Conservation (phyloP, 371 early-diverging fungal genomes). For the Mucor indicus region DNA sequence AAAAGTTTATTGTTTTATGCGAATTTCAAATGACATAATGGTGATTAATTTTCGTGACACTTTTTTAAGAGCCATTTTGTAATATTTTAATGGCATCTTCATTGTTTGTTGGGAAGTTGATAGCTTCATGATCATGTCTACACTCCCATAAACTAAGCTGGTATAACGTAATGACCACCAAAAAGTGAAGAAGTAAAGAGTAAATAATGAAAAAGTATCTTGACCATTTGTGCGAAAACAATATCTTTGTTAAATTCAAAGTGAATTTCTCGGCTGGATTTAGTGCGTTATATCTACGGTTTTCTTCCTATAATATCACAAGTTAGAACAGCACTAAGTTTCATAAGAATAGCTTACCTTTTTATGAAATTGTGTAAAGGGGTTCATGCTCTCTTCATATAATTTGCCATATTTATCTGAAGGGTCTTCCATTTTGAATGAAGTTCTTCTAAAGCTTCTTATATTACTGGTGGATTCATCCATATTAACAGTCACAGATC, state of each 20-base stretch:
- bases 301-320: slow-evolving; percentile 53
- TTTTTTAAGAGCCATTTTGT: neutral
- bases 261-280: slow-evolving; percentile 77
- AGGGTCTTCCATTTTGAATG: slow-evolving; percentile 38
- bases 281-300: slow-evolving; percentile 68
- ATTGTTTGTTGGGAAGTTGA: slow-evolving; percentile 33
- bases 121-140: slow-evolving; percentile 59
- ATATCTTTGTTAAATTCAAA: slow-evolving; percentile 58
- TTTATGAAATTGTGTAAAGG: slow-evolving; percentile 81
- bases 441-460: slow-evolving; percentile 14
- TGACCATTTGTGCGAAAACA: slow-evolving; percentile 75
- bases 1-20: neutral
- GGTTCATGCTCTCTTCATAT: slow-evolving; percentile 87
- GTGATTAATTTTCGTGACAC: neutral
- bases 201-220: slow-evolving; percentile 73
- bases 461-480: slow-evolving; percentile 1
- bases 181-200: slow-evolving; percentile 67
- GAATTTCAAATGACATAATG: neutral
- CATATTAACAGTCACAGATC: slow-evolving; percentile 23
- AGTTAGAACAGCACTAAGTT: neutral
- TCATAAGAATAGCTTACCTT: slow-evolving; percentile 33
- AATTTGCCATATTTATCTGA: slow-evolving; percentile 70
- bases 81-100: slow-evolving; percentile 1
- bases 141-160: slow-evolving; percentile 71
- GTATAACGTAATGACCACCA: slow-evolving; percentile 75